A percentile compares a stretch with the other conserved stretches of the same genome.
phyloP scores from a whole-genome alignment of 1,139 yeast genomes.

The Candida dubliniensis region DNA sequence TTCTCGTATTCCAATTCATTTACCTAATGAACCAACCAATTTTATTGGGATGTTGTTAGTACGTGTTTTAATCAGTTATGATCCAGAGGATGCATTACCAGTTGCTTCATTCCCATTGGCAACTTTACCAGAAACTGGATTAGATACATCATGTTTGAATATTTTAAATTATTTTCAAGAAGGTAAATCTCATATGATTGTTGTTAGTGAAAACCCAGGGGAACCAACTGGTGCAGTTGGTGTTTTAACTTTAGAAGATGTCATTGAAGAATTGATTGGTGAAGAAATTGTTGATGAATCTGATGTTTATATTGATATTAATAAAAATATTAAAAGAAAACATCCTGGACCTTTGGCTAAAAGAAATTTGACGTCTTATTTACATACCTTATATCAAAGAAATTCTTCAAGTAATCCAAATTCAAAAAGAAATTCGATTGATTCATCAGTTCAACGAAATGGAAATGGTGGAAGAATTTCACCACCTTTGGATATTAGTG shows the following conservation, averaged over 20 bases:
- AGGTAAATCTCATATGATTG: constrained; percentile 97
- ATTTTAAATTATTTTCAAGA: constrained; percentile 95
- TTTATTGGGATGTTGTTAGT: constrained; percentile 95
- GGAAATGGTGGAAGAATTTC: no score
- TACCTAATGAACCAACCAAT: constrained; percentile 85
- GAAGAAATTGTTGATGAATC: constrained; percentile 97
- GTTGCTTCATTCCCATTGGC: constrained; percentile 94
- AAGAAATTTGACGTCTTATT: constrained; percentile 65
- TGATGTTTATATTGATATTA: constrained; percentile 92
- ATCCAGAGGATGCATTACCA: constrained; percentile 93
- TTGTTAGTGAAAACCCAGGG: constrained; percentile 86
- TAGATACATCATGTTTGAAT: constrained; percentile 89
- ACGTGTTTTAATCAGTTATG: constrained; percentile 88
- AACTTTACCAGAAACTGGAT: constrained; percentile 90
- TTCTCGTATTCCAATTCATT: constrained; percentile 92
- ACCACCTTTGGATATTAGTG: constrained; percentile 11
- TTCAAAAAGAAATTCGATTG: constrained; percentile 43
- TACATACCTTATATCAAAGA: constrained; percentile 56
- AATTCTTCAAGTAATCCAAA: constrained; percentile 22
- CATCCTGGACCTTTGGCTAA: constrained; percentile 85
- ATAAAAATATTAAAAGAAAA: constrained; percentile 77
- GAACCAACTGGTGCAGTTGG: constrained; percentile 86
- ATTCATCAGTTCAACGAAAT: constrained; percentile 15
- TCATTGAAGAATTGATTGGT: constrained; percentile 94
- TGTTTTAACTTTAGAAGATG: constrained; percentile 91